Percentiles rank a stretch among this genome's conserved stretches.
Evolutionary conservation across 345 rosid species (phyloP).

Genomic region (Pistacia atlantica): DNA sequence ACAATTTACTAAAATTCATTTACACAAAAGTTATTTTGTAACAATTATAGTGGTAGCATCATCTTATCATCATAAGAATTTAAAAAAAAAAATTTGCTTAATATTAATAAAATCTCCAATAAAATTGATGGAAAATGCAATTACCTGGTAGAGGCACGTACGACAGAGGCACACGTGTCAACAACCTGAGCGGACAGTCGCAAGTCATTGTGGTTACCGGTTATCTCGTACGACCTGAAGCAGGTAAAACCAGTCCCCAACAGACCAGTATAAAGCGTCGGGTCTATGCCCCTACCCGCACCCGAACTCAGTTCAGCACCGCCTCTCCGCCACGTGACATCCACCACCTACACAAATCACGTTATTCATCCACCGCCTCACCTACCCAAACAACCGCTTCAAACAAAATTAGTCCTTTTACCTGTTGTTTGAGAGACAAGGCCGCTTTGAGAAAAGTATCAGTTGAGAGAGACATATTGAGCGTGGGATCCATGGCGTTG

Average conservation of each 20-base stretch:
- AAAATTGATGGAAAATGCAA: not conserved
- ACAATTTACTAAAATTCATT: too few species aligned
- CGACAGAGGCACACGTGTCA: slow-evolving; percentile 55
- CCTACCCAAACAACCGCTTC: not conserved
- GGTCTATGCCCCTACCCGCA: slow-evolving; percentile 40
- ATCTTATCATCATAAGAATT: too few species aligned
- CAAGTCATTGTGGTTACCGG: slow-evolving; percentile 61
- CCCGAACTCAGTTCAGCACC: slow-evolving; percentile 14
- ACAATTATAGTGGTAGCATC: too few species aligned
- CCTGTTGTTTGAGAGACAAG: slow-evolving; percentile 74
- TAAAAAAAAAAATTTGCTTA: too few species aligned
- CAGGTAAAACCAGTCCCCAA: slow-evolving; percentile 81
- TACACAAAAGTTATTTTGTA: too few species aligned
- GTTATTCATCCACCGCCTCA: not conserved
- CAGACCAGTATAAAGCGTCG: slow-evolving; percentile 73
- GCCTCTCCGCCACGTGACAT: slow-evolving; percentile 54
- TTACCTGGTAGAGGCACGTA: slow-evolving; percentile 63
- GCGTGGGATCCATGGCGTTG: slow-evolving; percentile 35
- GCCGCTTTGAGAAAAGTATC: slow-evolving; percentile 66
- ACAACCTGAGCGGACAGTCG: slow-evolving; percentile 57
- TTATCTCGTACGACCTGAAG: slow-evolving; percentile 74
- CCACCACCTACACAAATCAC: slow-evolving; percentile 51
- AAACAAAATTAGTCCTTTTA: not conserved
- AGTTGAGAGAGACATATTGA: slow-evolving; percentile 33
- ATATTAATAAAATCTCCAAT: too few species aligned